Evolutionary conservation across 768 basidiomycete species (phyloP), one percentile per base, ranked within the genome.

Genomic region (Tulasnella sp.): DNA sequence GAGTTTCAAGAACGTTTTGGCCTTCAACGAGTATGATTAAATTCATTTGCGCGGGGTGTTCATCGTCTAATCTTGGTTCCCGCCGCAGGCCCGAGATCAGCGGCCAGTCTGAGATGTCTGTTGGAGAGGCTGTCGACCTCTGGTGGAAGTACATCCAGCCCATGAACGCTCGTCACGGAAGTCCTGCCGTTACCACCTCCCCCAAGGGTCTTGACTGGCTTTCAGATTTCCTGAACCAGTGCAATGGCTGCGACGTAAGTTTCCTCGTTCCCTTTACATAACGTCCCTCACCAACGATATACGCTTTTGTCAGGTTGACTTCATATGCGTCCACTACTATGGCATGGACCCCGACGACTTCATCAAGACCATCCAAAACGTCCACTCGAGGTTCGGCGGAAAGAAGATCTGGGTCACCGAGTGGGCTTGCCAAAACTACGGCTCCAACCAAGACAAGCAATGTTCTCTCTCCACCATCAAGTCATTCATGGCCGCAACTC

Each of bases 21-120:
- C 91, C 77, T 86, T 89, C 84, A 98, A 97, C 83, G 96, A 96
- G 96, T 95, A 80, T 16, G 91, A 75, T 81, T 42, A 3, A 46
- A 79, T 81, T 20, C 76, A 28, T 34, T 74, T 42, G 12, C 1
- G 42, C 42, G 42, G 4, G 42, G 42, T 14, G 4, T 42, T 42
- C 42, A 42, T 42, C 8, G 4, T 42, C 42, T 42, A 42, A 42
- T 8, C 42, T 42, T 14, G 42, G 1, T 42, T 42, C 9, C 12
- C 42, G 12, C 42, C 42, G 82, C 82, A 96, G 96, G 85, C 94
- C 94, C 40, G 91, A 97, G 82, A 87, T 92, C 81, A 3, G 79
- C 0, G 86, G 86, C 1, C 93, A 97, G 85, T 88, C 92, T 80
- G 89, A 93, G 87, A 87, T 96, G 85, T 75, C 79, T 48, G 89